Evolutionary conservation across 2,329 filamentous ascomycete genomes (phyloP).

Genomic region (Fusarium hostae): DNA sequence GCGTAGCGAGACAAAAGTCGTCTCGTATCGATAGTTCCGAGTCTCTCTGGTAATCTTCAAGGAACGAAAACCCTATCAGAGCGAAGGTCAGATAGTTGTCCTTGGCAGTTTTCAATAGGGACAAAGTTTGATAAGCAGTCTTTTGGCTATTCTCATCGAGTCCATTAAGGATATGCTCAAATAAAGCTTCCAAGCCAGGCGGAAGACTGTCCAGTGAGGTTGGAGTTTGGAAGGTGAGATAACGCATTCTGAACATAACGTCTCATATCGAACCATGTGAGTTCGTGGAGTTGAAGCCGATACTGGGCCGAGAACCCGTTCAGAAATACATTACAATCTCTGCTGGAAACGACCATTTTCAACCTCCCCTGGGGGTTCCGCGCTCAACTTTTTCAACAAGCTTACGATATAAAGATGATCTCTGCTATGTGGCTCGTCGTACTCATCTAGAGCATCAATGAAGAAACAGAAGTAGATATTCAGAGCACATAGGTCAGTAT

Average conservation of each 20-base stretch:
- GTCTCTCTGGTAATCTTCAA: neutral
- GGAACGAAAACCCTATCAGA: neutral
- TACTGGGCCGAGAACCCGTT: neutral
- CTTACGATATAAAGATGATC: neutral
- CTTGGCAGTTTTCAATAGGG: neutral
- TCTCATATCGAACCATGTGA: slow-evolving; percentile 4
- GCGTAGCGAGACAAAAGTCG: neutral
- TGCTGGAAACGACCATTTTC: neutral
- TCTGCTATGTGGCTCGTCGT: neutral
- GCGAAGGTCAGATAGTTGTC: neutral
- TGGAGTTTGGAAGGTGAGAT: neutral
- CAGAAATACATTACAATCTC: slow-evolving; percentile 2
- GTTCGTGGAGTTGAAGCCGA: neutral
- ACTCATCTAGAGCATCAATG: slow-evolving; percentile 1
- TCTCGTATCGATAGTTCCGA: neutral
- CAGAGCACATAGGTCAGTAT: fast-evolving
- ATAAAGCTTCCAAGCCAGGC: neutral
- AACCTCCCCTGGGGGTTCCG: neutral
- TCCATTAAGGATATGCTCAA: neutral
- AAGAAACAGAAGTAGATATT: neutral
- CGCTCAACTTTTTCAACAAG: neutral
- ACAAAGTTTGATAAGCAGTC: neutral
- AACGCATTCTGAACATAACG: neutral
- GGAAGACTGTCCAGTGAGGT: neutral
- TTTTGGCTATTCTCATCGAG: neutral